phyloP scores from a whole-genome alignment of 1,139 yeast species.

The Saccharomyces hybrid region DNA sequence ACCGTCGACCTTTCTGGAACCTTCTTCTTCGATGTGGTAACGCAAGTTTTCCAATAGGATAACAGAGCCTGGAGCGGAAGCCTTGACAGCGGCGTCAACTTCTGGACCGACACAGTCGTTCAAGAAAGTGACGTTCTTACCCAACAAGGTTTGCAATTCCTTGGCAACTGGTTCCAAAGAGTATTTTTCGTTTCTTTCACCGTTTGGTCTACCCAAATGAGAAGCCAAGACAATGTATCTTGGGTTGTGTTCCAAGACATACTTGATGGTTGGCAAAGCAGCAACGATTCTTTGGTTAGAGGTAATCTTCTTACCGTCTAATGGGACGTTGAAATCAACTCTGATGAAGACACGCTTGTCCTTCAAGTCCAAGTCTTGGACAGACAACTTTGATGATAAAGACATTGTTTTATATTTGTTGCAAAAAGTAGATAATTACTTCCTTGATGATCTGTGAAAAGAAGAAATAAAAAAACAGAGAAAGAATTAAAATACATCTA shows the following conservation, averaged over 20 bases:
- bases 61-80: conserved; percentile 55
- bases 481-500: background rate
- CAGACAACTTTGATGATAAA: conserved; percentile 82
- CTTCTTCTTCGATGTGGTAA: conserved; percentile 95
- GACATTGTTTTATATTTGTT: conserved; percentile 48
- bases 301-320: conserved; percentile 91
- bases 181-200: conserved; percentile 73
- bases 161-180: conserved; percentile 86
- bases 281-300: conserved; percentile 98
- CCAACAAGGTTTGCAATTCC: conserved; percentile 71
- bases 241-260: conserved; percentile 83
- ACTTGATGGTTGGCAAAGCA: conserved; percentile 92
- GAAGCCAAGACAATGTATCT: conserved; percentile 86
- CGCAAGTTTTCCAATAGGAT: conserved; percentile 90
- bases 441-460: background rate
- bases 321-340: conserved; percentile 95
- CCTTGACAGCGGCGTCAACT: conserved; percentile 68
- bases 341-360: conserved; percentile 93
- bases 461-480: background rate
- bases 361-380: conserved; percentile 76
- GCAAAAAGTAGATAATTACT: background rate
- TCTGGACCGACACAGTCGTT: conserved; percentile 82
- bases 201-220: conserved; percentile 97
- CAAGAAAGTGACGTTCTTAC: conserved; percentile 66
- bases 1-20: conserved; percentile 84